phyloP scores from a whole-genome alignment of 2,329 filamentous ascomycete species.

The Diplocarpon rosae region DNA sequence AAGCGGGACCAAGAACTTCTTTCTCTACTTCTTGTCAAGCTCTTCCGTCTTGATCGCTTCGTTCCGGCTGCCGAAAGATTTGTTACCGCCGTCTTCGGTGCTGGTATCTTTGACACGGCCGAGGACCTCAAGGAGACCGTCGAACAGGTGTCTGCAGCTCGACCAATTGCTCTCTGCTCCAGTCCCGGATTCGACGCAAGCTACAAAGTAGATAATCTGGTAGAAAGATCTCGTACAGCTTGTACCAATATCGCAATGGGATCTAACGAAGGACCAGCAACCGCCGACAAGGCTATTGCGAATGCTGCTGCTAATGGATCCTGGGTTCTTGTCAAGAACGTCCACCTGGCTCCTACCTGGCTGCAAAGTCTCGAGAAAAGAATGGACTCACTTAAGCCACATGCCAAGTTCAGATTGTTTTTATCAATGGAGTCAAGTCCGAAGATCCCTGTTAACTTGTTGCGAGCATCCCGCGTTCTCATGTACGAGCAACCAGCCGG shows the following conservation, averaged over 20 bases:
- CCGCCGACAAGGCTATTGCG: constrained; percentile 88
- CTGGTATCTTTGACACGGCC: constrained; percentile 68
- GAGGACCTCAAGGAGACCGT: constrained; percentile 82
- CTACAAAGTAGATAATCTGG: constrained; percentile 95
- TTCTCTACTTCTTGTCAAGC: constrained; percentile 81
- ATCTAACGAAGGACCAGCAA: constrained; percentile 85
- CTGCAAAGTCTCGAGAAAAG: constrained; percentile 94
- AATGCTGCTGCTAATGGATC: constrained; percentile 84
- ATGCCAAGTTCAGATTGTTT: constrained; percentile 88
- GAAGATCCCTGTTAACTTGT: constrained; percentile 92
- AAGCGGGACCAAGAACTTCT: constrained; percentile 66
- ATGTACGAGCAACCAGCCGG: constrained; percentile 98
- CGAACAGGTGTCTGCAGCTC: constrained; percentile 68
- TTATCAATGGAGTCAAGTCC: constrained; percentile 95
- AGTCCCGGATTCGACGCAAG: constrained; percentile 96
- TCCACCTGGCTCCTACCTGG: constrained; percentile 92
- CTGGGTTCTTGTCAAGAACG: constrained; percentile 98
- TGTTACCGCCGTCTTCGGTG: constrained; percentile 73
- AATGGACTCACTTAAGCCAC: constrained; percentile 88
- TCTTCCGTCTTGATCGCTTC: constrained; percentile 91
- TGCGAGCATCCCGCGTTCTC: constrained; percentile 84
- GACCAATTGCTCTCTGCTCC: constrained; percentile 84
- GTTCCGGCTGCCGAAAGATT: constrained; percentile 91
- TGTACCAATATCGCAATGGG: constrained; percentile 99
- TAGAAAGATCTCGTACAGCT: constrained; percentile 67